These are phyloP conservation scores for Aspergillus nomiae DNA, from an alignment of 2,329 filamentous ascomycete genomes.

Conservation along the genomic window DNA sequence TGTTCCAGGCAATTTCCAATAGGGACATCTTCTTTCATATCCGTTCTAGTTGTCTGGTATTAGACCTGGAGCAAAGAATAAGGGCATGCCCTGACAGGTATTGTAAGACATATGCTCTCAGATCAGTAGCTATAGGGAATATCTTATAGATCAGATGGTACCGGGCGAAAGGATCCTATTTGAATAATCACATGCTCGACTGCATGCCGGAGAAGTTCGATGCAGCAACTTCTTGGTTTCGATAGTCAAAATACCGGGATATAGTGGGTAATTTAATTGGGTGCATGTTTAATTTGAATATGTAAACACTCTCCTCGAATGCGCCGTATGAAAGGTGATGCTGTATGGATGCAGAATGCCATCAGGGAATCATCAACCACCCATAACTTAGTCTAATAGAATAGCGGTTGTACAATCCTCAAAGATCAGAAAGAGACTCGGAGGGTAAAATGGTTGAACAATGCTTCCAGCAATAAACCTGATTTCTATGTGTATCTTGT, in stretches of 20 bases:
- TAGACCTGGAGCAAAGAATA: accelerated
- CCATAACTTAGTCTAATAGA: background rate
- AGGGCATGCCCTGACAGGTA: background rate
- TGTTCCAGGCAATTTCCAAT: background rate
- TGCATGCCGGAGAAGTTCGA: background rate
- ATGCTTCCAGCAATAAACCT: background rate
- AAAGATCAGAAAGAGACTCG: background rate
- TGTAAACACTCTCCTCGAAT: too few relatives aligned
- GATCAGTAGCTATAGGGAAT: background rate
- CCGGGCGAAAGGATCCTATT: background rate
- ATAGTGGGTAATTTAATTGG: accelerated
- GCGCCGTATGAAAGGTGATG: too few relatives aligned
- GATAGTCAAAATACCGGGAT: background rate
- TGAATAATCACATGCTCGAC: background rate
- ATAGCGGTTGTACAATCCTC: background rate
- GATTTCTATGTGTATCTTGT: background rate
- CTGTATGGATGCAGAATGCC: too few relatives aligned
- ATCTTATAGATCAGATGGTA: background rate
- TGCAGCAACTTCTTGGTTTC: background rate
- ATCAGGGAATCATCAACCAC: background rate
- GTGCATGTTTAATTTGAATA: too few relatives aligned
- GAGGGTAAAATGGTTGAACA: background rate
- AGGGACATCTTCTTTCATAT: background rate
- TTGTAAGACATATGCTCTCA: background rate
- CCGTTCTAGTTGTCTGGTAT: background rate